These are phyloP conservation scores for Apiotrichum siamense DNA, from an alignment of 1,284 basidiomycete genomes.

Conservation along the genomic window DNA sequence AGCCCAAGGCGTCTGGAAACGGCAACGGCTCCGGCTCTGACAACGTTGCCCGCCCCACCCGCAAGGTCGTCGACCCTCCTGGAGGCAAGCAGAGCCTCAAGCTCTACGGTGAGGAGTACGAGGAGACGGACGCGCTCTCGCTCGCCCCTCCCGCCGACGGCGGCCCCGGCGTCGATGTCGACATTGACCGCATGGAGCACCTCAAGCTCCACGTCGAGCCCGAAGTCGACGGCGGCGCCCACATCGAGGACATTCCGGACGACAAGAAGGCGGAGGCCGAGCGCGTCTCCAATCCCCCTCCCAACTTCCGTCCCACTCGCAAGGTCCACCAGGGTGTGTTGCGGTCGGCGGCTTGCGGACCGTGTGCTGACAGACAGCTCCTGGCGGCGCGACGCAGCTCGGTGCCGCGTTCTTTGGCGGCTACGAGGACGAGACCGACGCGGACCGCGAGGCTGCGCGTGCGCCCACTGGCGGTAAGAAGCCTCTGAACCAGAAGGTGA, in stretches of 20 bases:
- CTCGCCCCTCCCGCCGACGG: slow-evolving; percentile 41
- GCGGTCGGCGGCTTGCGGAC: no score
- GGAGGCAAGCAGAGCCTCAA: slow-evolving; percentile 39
- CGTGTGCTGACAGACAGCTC: slow-evolving; percentile 25
- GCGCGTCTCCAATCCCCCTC: slow-evolving; percentile 33
- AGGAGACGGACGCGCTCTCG: slow-evolving; percentile 43
- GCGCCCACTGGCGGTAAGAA: slow-evolving; percentile 29
- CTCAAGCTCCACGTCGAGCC: slow-evolving; percentile 41
- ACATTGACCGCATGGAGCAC: slow-evolving; percentile 41
- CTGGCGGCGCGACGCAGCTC: slow-evolving; percentile 28
- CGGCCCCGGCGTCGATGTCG: slow-evolving; percentile 39
- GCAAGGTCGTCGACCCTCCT: slow-evolving; percentile 44
- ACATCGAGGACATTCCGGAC: slow-evolving; percentile 29
- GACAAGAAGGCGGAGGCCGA: neutral
- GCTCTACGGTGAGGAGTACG: slow-evolving; percentile 43
- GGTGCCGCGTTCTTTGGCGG: slow-evolving; percentile 35
- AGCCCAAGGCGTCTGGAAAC: slow-evolving; percentile 28
- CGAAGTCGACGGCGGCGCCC: slow-evolving; percentile 35
- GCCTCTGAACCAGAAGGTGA: slow-evolving; percentile 26
- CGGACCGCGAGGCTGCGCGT: slow-evolving; percentile 25
- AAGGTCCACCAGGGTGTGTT: slow-evolving; percentile 45
- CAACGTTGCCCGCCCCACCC: slow-evolving; percentile 33
- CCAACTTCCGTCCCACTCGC: slow-evolving; percentile 40
- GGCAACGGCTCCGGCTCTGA: slow-evolving; percentile 22
- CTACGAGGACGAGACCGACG: slow-evolving; percentile 39